Evolutionary conservation across 2,329 filamentous ascomycete genomes (phyloP).

Genomic region (Incumbomyces lentus): DNA sequence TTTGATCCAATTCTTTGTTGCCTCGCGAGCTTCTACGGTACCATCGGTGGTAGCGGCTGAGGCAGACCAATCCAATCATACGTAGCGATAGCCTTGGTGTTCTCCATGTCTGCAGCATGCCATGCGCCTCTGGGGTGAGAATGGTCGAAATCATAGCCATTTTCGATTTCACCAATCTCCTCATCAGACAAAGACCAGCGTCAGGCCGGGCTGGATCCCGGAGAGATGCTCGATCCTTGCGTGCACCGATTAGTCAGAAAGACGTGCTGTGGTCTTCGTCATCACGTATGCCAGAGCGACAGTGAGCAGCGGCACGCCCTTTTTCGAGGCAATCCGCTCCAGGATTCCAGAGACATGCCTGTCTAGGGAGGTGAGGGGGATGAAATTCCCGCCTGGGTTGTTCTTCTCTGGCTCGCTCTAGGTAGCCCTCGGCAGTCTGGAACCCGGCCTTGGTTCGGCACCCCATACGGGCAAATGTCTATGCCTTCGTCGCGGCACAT

Average conservation of each 20-base stretch:
- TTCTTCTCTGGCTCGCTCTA: slow-evolving; percentile 23
- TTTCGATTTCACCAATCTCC: slow-evolving; percentile 47
- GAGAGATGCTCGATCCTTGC: slow-evolving; percentile 44
- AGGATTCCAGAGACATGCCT: slow-evolving; percentile 14
- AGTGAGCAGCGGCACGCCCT: slow-evolving; percentile 6
- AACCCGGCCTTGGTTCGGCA: slow-evolving; percentile 44
- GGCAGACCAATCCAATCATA: slow-evolving; percentile 1
- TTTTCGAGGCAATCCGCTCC: slow-evolving; percentile 15
- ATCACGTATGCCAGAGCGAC: slow-evolving; percentile 42
- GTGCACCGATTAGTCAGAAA: slow-evolving; percentile 45
- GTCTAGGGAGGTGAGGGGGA: slow-evolving; percentile 12
- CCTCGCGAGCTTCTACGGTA: too few relatives aligned
- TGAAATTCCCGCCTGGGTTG: slow-evolving; percentile 16
- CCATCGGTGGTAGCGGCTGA: not conserved
- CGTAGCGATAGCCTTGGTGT: slow-evolving; percentile 1
- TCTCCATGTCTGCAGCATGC: not conserved
- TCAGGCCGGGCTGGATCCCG: slow-evolving; percentile 47
- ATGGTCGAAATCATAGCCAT: slow-evolving; percentile 35
- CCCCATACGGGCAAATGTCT: slow-evolving; percentile 47
- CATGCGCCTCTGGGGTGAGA: not conserved
- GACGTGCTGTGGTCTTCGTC: slow-evolving; percentile 43
- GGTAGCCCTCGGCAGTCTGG: slow-evolving; percentile 31
- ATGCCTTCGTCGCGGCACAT: slow-evolving; percentile 56
- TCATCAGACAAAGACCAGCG: slow-evolving; percentile 39
- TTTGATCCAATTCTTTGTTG: too few relatives aligned